These are phyloP conservation scores for Ophiosphaerella herpotricha DNA, from an alignment of 2,329 filamentous ascomycete genomes.

Conservation along the genomic window DNA sequence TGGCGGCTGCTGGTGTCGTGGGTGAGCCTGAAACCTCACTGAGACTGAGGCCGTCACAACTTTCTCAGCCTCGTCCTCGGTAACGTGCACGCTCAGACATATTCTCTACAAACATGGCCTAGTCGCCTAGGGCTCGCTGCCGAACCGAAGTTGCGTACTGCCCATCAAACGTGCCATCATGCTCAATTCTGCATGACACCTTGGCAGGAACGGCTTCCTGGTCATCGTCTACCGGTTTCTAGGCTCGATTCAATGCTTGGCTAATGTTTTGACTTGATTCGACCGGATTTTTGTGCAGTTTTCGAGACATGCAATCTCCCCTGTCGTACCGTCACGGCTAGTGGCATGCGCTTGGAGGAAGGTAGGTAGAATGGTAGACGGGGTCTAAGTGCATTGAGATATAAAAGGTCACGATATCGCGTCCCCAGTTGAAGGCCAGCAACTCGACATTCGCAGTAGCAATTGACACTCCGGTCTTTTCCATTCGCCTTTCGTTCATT, in stretches of 20 bases:
- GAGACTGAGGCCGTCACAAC: slow-evolving; percentile 36
- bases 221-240: slow-evolving; percentile 21
- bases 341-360: slow-evolving; percentile 14
- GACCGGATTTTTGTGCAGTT: slow-evolving; percentile 17
- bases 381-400: slow-evolving; percentile 19
- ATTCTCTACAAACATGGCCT: slow-evolving; percentile 20
- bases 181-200: slow-evolving; percentile 35
- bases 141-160: slow-evolving; percentile 37
- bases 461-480: slow-evolving; percentile 12
- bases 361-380: neutral
- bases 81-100: slow-evolving; percentile 20
- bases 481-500: slow-evolving; percentile 25
- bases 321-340: slow-evolving; percentile 19
- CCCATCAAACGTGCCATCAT: slow-evolving; percentile 42
- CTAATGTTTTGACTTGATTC: slow-evolving; percentile 9
- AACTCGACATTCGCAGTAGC: slow-evolving; percentile 33
- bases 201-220: slow-evolving; percentile 28
- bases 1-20: slow-evolving; percentile 34
- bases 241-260: slow-evolving; percentile 11
- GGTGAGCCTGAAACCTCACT: slow-evolving; percentile 39
- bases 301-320: slow-evolving; percentile 35
- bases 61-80: slow-evolving; percentile 21
- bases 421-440: slow-evolving; percentile 23
- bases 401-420: slow-evolving; percentile 28
- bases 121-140: slow-evolving; percentile 27